Evolutionary conservation across 2,329 filamentous ascomycete genomes (phyloP).

Genomic region (Fusarium sororula): DNA sequence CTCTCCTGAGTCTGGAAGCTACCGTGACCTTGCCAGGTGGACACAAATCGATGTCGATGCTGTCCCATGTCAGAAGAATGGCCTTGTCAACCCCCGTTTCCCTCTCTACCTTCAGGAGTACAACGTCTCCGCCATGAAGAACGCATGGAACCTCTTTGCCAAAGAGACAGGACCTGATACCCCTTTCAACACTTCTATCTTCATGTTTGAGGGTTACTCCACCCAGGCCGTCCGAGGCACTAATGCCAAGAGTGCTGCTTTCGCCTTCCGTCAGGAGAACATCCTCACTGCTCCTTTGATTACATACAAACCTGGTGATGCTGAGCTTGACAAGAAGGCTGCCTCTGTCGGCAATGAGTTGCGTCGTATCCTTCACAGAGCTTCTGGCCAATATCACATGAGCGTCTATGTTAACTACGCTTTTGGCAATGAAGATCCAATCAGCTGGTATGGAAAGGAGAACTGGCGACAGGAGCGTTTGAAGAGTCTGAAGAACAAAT

Average conservation of each 20-base stretch:
- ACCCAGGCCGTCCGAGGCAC: conserved; percentile 47
- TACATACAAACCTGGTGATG: conserved; percentile 28
- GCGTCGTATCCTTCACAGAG: conserved; percentile 26
- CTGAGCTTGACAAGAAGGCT: conserved; percentile 23
- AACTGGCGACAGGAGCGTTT: conserved; percentile 58
- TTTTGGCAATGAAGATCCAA: conserved; percentile 54
- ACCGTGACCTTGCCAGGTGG: conserved; percentile 36
- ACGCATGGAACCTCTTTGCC: conserved; percentile 31
- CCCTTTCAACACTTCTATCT: conserved; percentile 47
- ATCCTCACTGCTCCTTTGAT: conserved; percentile 37
- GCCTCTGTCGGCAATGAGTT: conserved; percentile 27
- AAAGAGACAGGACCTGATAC: conserved; percentile 11
- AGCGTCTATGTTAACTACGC: conserved; percentile 60
- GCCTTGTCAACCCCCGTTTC: conserved; percentile 39
- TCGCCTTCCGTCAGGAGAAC: conserved; percentile 37
- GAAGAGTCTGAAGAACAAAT: conserved; percentile 56
- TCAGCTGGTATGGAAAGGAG: conserved; percentile 59
- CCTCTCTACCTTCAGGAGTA: conserved; percentile 38
- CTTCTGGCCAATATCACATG: conserved; percentile 15
- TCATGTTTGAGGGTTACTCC: conserved; percentile 67
- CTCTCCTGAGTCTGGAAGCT: conserved; percentile 37
- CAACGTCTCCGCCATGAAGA: conserved; percentile 23
- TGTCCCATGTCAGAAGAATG: conserved; percentile 35
- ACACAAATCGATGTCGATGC: conserved; percentile 31
- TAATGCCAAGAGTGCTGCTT: conserved; percentile 10